Evolutionary conservation across 108 stramenopile species (phyloP).

Genomic region (Tribonema minus): DNA sequence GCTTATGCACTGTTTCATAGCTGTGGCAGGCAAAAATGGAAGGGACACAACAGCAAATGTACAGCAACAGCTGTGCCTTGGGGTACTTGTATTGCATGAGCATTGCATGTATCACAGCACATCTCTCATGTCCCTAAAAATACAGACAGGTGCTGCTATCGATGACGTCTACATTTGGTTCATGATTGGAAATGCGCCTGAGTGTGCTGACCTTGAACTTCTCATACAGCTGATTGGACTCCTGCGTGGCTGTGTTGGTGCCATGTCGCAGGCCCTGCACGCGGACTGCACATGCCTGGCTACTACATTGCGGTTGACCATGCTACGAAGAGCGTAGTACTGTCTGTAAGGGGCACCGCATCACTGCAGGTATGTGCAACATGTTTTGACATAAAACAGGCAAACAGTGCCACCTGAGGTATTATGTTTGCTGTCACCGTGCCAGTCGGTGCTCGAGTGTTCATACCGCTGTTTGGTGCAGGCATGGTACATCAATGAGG

Average conservation of each 20-base stretch:
- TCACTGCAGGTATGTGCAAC: not conserved
- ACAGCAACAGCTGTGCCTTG: too few species aligned
- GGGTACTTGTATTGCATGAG: too few species aligned
- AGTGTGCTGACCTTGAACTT: not conserved
- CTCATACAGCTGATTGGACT: not conserved
- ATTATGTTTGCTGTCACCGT: too few species aligned
- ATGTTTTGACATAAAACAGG: too few species aligned
- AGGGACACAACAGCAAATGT: too few species aligned
- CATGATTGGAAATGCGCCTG: not conserved
- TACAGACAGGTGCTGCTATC: not conserved
- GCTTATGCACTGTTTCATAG: too few species aligned
- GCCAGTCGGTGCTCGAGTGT: too few species aligned
- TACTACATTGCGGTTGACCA: conserved; percentile 32
- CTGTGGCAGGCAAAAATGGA: too few species aligned
- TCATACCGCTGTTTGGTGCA: too few species aligned
- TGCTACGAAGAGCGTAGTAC: conserved; percentile 13
- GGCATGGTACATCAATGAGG: too few species aligned
- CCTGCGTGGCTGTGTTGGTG: not conserved
- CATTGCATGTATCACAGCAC: not conserved
- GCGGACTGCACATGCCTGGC: conserved; percentile 28
- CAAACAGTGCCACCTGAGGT: too few species aligned
- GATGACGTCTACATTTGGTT: too few species aligned
- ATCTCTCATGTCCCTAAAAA: not conserved
- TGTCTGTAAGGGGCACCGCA: conserved; percentile 29
- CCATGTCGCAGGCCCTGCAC: not conserved